phyloP scores from a whole-genome alignment of 441 rosid genomes.

The Metrosideros polymorpha region DNA sequence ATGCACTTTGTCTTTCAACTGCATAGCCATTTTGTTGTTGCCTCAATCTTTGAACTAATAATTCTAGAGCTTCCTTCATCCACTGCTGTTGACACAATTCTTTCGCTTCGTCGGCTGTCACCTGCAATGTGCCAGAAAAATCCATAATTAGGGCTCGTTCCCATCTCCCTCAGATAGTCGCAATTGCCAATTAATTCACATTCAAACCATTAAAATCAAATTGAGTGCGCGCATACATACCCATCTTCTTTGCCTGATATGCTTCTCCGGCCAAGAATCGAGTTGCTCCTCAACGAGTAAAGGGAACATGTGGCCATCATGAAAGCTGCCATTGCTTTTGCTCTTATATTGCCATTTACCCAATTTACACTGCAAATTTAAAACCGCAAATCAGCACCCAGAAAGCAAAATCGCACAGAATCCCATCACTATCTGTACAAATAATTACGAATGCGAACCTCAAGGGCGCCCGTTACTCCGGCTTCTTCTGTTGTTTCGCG shows the following conservation, averaged over 20 bases:
- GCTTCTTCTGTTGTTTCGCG: slow-evolving; percentile 12
- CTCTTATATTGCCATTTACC: slow-evolving; percentile 15
- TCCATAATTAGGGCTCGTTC: background rate
- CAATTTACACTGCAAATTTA: slow-evolving; percentile 6
- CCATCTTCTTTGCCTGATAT: slow-evolving; percentile 7
- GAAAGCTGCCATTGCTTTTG: slow-evolving; percentile 8
- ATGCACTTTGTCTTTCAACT: background rate
- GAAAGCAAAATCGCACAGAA: background rate
- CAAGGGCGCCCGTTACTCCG: slow-evolving; percentile 7
- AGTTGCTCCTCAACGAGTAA: slow-evolving; percentile 1
- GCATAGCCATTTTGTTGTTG: background rate
- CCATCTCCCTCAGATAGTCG: background rate
- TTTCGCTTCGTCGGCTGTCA: slow-evolving; percentile 5
- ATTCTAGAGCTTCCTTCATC: slow-evolving; percentile 12
- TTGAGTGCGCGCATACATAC: background rate
- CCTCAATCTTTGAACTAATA: background rate
- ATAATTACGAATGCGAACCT: background rate
- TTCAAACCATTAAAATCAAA: no score
- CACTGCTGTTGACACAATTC: slow-evolving; percentile 3
- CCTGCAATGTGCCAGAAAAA: background rate
- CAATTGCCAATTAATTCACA: background rate
- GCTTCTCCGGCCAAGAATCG: slow-evolving; percentile 11
- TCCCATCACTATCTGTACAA: background rate
- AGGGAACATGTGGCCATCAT: slow-evolving; percentile 11
- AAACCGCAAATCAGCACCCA: background rate